Percentiles rank a stretch among this genome's conserved stretches.
phyloP scores from a whole-genome alignment of 345 rosid genomes.

The Trapa bicornis region DNA sequence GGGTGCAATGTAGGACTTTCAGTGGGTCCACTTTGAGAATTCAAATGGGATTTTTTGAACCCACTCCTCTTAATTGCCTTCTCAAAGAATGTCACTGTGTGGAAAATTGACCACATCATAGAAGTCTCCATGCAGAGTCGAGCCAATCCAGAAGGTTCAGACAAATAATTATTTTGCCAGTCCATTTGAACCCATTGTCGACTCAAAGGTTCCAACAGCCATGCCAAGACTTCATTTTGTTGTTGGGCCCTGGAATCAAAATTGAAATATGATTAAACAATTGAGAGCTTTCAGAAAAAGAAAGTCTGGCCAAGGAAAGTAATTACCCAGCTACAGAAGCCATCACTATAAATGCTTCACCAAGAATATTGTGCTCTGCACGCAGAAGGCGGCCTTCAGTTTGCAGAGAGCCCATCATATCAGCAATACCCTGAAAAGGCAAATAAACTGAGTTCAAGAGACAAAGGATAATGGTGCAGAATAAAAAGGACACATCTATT shows the following conservation, averaged over 20 bases:
- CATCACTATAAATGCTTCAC: conserved; percentile 97
- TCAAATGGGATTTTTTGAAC: conserved; percentile 38
- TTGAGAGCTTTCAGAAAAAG: not conserved
- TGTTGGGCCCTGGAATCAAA: conserved; percentile 67
- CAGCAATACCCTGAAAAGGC: conserved; percentile 56
- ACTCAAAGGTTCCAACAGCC: conserved; percentile 91
- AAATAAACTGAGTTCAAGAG: conserved; percentile 2
- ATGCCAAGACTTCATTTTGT: conserved; percentile 88
- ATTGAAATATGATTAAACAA: conserved; percentile 1
- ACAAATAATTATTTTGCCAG: conserved; percentile 85
- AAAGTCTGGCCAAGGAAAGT: conserved; percentile 2
- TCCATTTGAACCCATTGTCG: conserved; percentile 77
- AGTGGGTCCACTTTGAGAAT: conserved; percentile 23
- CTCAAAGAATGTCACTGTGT: conserved; percentile 86
- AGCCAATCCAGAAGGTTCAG: conserved; percentile 75
- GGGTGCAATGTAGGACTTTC: conserved; percentile 46
- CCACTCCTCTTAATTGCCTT: conserved; percentile 98
- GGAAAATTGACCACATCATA: conserved; percentile 95
- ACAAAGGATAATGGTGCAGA: not conserved
- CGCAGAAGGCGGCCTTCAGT: conserved; percentile 73
- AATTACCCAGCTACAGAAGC: conserved; percentile 87
- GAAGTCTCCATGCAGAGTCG: conserved; percentile 60
- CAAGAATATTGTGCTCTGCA: conserved; percentile 86
- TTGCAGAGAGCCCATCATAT: conserved; percentile 83
- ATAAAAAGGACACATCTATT: not conserved